Percentiles rank a stretch among this genome's conserved stretches.
Evolutionary conservation across 73 alveolate species (phyloP).

Genomic region (Effrenium voratum): DNA sequence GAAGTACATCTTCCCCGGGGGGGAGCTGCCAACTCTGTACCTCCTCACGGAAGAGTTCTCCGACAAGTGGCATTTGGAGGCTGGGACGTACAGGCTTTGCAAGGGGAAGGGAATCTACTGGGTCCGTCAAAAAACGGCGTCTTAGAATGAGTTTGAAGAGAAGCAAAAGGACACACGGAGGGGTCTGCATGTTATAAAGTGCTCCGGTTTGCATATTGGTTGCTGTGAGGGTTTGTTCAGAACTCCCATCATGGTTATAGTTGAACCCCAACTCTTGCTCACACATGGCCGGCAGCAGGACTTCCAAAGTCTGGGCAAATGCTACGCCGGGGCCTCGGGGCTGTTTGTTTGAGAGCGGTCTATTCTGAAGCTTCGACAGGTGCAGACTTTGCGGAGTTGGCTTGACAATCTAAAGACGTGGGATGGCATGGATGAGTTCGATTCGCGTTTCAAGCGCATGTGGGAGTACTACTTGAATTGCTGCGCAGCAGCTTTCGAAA

Average conservation of each 20-base stretch:
- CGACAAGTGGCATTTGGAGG: conserved; percentile 78
- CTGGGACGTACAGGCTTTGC: neutral
- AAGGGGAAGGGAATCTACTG: neutral
- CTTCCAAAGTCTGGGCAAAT: conserved; percentile 72
- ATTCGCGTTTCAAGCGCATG: conserved; percentile 64
- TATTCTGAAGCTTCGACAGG: neutral
- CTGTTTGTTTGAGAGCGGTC: neutral
- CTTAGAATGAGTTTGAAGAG: too few species aligned
- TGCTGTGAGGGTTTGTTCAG: too few species aligned
- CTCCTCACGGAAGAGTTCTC: conserved; percentile 64
- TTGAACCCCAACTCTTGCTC: too few species aligned
- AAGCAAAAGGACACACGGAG: neutral
- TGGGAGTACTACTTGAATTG: conserved; percentile 62
- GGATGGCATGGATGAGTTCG: conserved; percentile 76
- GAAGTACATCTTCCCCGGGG: conserved; percentile 62
- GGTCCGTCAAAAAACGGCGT: too few species aligned
- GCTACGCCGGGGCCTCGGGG: conserved; percentile 33
- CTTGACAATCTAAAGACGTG: conserved; percentile 56
- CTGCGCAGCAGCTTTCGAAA: conserved; percentile 70
- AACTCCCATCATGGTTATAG: too few species aligned
- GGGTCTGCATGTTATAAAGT: neutral
- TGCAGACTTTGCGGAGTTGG: conserved; percentile 65
- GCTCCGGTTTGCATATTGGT: too few species aligned
- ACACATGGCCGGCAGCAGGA: neutral
- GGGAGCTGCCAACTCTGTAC: conserved; percentile 66